Conservation (phyloP, 2,329 filamentous ascomycete genomes). For the Aspergillus sp. region DNA sequence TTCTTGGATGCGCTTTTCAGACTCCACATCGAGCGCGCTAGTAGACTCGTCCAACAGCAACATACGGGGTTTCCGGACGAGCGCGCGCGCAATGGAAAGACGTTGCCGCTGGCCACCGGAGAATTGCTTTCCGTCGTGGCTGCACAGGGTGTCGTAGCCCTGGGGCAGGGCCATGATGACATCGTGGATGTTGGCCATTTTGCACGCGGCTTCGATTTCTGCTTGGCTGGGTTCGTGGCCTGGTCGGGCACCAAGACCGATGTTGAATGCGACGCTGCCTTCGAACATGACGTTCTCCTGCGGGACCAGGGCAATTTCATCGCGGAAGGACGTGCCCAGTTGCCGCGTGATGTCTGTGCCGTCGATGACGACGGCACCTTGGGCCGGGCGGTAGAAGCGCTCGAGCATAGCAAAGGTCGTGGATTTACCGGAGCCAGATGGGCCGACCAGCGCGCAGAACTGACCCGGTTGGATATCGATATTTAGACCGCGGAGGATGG, state of each 20-base stretch:
- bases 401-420: slow-evolving; percentile 55
- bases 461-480: slow-evolving; percentile 53
- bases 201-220: slow-evolving; percentile 61
- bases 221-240: slow-evolving; percentile 49
- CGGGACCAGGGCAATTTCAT: slow-evolving; percentile 42
- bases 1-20: slow-evolving; percentile 43
- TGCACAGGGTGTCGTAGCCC: slow-evolving; percentile 58
- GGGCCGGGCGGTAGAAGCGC: slow-evolving; percentile 48
- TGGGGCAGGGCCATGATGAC: slow-evolving; percentile 56
- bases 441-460: slow-evolving; percentile 59
- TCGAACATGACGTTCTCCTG: slow-evolving; percentile 45
- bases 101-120: slow-evolving; percentile 55
- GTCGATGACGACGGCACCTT: slow-evolving; percentile 49
- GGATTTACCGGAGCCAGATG: slow-evolving; percentile 61
- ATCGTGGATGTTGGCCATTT: slow-evolving; percentile 64
- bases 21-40: slow-evolving; percentile 51
- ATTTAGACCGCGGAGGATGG: slow-evolving; percentile 51
- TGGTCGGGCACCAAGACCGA: slow-evolving; percentile 43
- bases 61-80: slow-evolving; percentile 49
- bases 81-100: slow-evolving; percentile 52
- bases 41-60: slow-evolving; percentile 58
- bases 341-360: slow-evolving; percentile 41
- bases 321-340: slow-evolving; percentile 33
- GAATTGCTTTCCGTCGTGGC: slow-evolving; percentile 48
- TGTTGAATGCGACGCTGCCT: slow-evolving; percentile 43